A percentile compares a stretch with the other conserved stretches of the same genome.
phyloP scores from a whole-genome alignment of 768 basidiomycete species.

The Sporobolomyces roseus region DNA sequence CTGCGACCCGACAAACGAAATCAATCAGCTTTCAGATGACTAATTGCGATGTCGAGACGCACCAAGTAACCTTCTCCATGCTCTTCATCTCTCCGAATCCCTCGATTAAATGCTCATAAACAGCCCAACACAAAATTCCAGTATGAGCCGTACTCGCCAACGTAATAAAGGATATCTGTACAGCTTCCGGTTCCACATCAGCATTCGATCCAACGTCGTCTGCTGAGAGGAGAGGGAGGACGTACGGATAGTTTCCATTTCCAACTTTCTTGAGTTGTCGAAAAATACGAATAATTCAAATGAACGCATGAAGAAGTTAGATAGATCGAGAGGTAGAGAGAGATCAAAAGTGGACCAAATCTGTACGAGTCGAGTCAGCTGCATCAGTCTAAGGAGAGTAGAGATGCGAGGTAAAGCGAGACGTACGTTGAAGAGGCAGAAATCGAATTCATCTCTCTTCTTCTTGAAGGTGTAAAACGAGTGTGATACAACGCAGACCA shows the following conservation, averaged over 20 bases:
- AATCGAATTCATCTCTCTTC: background rate
- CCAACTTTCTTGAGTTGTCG: slow-evolving; percentile 1
- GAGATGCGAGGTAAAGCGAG: slow-evolving; percentile 11
- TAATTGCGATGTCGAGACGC: background rate
- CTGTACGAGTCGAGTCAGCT: slow-evolving; percentile 34
- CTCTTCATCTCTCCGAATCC: background rate
- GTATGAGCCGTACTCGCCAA: slow-evolving; percentile 8
- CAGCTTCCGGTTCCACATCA: background rate
- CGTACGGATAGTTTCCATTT: slow-evolving; percentile 7
- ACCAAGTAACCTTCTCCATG: background rate
- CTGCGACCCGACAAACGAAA: background rate
- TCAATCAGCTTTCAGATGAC: background rate
- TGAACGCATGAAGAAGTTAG: slow-evolving; percentile 18
- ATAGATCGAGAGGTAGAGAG: slow-evolving; percentile 10
- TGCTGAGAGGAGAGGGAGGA: background rate
- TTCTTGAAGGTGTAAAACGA: too few species aligned
- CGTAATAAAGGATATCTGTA: background rate
- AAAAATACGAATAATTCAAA: background rate
- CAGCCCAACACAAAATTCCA: background rate
- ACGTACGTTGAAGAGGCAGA: slow-evolving; percentile 5
- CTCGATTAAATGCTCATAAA: slow-evolving; percentile 19
- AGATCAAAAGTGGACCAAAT: slow-evolving; percentile 16
- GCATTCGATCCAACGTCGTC: too few species aligned
- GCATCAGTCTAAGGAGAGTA: slow-evolving; percentile 9
- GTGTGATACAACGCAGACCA: too few species aligned